Conservation (phyloP, 2,329 filamentous ascomycete genomes). For the Aureobasidium lini region DNA sequence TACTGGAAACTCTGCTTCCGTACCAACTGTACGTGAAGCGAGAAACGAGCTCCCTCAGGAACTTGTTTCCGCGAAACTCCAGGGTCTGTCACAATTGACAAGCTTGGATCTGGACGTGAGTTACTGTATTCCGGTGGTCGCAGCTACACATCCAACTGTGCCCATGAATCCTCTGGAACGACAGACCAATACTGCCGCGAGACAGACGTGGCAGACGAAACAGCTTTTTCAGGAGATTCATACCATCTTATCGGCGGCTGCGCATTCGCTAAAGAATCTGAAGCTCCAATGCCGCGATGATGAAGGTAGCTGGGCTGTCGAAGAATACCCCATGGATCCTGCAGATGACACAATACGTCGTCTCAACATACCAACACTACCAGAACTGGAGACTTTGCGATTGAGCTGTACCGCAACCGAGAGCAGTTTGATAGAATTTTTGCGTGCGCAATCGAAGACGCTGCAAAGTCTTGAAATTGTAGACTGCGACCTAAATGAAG, state of each 20-base stretch:
- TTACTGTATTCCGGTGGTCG: neutral
- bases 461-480: conserved; percentile 17
- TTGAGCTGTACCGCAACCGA: conserved; percentile 16
- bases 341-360: conserved; percentile 16
- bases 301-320: neutral
- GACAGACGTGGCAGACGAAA: neutral
- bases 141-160: too few species aligned
- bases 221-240: conserved; percentile 7
- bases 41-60: neutral
- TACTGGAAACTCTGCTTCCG: neutral
- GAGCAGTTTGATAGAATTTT: conserved; percentile 16
- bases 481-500: neutral
- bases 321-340: neutral
- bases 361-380: conserved; percentile 17
- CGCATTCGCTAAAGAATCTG: neutral
- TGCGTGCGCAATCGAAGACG: conserved; percentile 16
- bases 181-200: neutral
- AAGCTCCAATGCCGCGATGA: conserved; percentile 5
- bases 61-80: neutral
- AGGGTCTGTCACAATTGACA: neutral
- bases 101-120: neutral
- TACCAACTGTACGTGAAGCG: too few species aligned
- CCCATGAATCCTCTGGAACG: neutral
- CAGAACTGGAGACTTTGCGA: conserved; percentile 15
- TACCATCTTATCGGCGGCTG: neutral